Conservation (phyloP, 2,329 filamentous ascomycete genomes). For the Aspergillus proliferans region DNA sequence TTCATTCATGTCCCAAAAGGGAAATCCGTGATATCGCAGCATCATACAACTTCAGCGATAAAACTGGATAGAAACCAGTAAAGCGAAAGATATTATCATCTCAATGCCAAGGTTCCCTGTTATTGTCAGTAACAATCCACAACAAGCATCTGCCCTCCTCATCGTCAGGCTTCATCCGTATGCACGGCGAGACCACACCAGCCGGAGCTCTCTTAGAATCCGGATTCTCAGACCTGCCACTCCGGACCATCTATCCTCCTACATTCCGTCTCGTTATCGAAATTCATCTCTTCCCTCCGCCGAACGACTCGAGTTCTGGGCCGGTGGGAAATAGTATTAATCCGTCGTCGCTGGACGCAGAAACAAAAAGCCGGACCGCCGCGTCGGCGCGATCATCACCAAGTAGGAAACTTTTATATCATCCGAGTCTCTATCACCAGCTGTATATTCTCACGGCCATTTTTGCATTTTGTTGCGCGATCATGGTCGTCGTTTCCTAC, state of each 20-base stretch:
- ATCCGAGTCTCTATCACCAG: slow-evolving; percentile 10
- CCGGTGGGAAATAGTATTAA: slow-evolving; percentile 35
- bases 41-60: neutral
- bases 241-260: too few relatives aligned
- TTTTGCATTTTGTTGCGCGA: slow-evolving; percentile 16
- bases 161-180: too few relatives aligned
- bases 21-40: neutral
- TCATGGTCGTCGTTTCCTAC: slow-evolving; percentile 28
- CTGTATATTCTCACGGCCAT: slow-evolving; percentile 7
- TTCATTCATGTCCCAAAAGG: neutral
- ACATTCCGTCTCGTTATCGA: neutral
- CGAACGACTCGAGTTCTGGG: neutral
- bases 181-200: too few relatives aligned
- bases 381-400: slow-evolving; percentile 27
- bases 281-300: neutral
- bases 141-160: too few relatives aligned
- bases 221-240: too few relatives aligned
- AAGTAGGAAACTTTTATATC: slow-evolving; percentile 24
- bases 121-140: too few relatives aligned
- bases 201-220: too few relatives aligned
- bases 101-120: too few relatives aligned
- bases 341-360: slow-evolving; percentile 36
- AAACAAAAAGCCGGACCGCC: slow-evolving; percentile 37
- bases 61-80: neutral
- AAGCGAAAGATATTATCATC: too few relatives aligned